phyloP scores from a whole-genome alignment of 495 filamentous ascomycete species.

The Daldinia bambusicola region DNA sequence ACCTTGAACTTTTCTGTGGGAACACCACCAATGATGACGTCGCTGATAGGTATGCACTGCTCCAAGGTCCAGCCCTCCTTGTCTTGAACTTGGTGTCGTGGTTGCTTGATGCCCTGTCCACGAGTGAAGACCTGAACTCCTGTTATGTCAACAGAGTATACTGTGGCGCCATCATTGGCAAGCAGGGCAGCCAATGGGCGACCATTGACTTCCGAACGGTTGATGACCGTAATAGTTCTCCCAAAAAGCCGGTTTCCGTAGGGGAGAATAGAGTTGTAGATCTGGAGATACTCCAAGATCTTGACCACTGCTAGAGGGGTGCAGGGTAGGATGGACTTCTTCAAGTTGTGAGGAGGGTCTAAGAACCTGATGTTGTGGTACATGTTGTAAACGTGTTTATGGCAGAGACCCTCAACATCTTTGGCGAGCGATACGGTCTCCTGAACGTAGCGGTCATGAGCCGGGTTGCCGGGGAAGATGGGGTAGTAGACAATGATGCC shows the following conservation, averaged over 20 bases:
- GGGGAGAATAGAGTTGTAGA: conserved; percentile 96
- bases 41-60: conserved; percentile 84
- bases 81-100: conserved; percentile 83
- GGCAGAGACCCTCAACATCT: conserved; percentile 95
- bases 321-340: conserved; percentile 94
- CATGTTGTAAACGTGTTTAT: conserved; percentile 98
- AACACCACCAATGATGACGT: conserved; percentile 96
- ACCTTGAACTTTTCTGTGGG: conserved; percentile 88
- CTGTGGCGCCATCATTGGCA: conserved; percentile 93
- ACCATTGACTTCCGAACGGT: conserved; percentile 94
- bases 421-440: conserved; percentile 90
- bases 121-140: conserved; percentile 93
- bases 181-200: conserved; percentile 92
- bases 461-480: conserved; percentile 79
- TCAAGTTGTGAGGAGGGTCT: conserved; percentile 75
- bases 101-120: conserved; percentile 82
- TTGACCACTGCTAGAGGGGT: conserved; percentile 96
- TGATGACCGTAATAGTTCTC: conserved; percentile 92
- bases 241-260: conserved; percentile 94
- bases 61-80: conserved; percentile 77
- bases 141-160: conserved; percentile 92
- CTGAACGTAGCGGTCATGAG: conserved; percentile 92
- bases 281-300: conserved; percentile 91
- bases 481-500: conserved; percentile 99
- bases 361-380: conserved; percentile 97